phyloP scores from a whole-genome alignment of 805 yeast species.

The Wickerhamiella cacticola region DNA sequence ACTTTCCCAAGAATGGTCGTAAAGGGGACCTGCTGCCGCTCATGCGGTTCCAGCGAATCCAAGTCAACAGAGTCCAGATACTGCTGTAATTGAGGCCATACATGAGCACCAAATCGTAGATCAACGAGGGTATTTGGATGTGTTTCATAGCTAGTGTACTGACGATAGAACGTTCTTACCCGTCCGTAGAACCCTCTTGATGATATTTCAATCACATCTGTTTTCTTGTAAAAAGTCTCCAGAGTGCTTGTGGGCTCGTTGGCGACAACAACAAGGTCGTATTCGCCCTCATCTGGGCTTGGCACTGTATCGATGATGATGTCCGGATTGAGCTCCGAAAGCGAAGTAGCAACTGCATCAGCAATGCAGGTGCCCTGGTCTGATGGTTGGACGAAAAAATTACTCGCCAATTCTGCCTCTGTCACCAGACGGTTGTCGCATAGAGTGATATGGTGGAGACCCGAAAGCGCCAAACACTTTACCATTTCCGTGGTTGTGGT shows the following conservation, averaged over 20 bases:
- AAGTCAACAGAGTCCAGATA: conserved; percentile 44
- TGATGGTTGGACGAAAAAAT: conserved; percentile 52
- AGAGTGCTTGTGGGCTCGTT: neutral
- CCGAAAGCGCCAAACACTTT: conserved; percentile 79
- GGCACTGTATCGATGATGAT: conserved; percentile 13
- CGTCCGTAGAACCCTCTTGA: conserved; percentile 57
- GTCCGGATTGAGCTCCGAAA: conserved; percentile 45
- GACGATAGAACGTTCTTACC: conserved; percentile 40
- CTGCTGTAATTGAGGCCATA: conserved; percentile 57
- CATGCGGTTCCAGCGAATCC: conserved; percentile 32
- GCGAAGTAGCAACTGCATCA: conserved; percentile 29
- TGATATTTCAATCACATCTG: conserved; percentile 35
- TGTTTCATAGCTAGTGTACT: conserved; percentile 60
- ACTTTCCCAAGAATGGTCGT: conserved; percentile 44
- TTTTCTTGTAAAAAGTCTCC: neutral
- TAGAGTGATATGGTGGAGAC: conserved; percentile 66
- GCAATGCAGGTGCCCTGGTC: conserved; percentile 43
- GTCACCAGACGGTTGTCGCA: conserved; percentile 44
- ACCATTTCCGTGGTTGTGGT: conserved; percentile 46
- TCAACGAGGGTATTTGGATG: conserved; percentile 56
- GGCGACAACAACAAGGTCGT: conserved; percentile 3
- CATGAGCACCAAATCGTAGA: conserved; percentile 44
- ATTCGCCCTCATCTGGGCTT: neutral
- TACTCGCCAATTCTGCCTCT: conserved; percentile 56
- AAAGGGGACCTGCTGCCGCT: conserved; percentile 57